Base-by-base conservation (phyloP, 176 grass and related monocot genomes). In the Aegilops tauschii region DNA sequence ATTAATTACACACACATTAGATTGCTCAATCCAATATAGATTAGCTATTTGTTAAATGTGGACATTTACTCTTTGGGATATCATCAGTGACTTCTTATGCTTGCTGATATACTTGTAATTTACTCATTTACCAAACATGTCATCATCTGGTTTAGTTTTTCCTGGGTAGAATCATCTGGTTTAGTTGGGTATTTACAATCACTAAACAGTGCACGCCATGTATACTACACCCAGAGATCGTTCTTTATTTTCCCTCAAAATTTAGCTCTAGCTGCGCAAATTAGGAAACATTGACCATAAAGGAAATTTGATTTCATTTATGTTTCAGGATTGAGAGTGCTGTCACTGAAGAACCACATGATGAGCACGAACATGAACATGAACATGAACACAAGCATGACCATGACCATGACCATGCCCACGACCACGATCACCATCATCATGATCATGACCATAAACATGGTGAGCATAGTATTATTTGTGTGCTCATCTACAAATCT, bases 261-360 rank as follows among this genome's bases (percentile, higher is more conserved):
- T 67, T 40, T 58, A 27, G 25, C 32, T 81, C 25, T 69, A 59
- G 9, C 45, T 84, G 58, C 20, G 42, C 47, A 21, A 37, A 67
- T 74, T 54, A 58, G 27, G 80, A 61, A 37, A 9, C 4, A 5
- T 3, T 80, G 27, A n/a, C 10, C n/a, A 80, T 69, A 73, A 56
- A 37, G 7, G n/a, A 35, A 86, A 76, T 61, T 76, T 1, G 27
- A 50, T 82, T 63, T 77, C 79, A 6, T 82, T 83, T 30, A 16
- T 71, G 6, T 88, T 88, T 69, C 93, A 98, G 97, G 90, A 98
- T 98, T 69, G 97, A 98, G 87, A 98, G 93, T 88, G 85, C 88
- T 85, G 97, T 98, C 32, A 81, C 78, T 81, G 96, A 98, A 85
- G 87, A 76, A 18, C 89, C 92, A 79, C 86, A 90, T 74, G 93